Conservation (phyloP, 1,284 basidiomycete genomes). For the Ustanciosporium gigantosporum region DNA sequence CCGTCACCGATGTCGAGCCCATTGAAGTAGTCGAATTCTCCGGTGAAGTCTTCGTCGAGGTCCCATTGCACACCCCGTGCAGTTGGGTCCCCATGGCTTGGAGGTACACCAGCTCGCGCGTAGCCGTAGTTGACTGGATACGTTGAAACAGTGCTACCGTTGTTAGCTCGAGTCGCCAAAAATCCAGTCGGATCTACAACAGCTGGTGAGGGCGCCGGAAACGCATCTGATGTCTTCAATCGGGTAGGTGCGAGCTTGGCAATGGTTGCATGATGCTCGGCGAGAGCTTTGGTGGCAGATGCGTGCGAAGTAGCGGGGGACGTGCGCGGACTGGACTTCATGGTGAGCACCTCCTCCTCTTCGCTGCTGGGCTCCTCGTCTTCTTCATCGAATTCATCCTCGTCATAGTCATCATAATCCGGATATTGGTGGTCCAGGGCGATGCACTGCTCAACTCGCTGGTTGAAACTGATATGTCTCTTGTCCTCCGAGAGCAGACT, state of each 20-base stretch:
- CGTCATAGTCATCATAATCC: conserved; percentile 52
- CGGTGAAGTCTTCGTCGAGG: conserved; percentile 64
- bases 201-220: conserved; percentile 63
- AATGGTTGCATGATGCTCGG: conserved; percentile 64
- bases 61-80: conserved; percentile 53
- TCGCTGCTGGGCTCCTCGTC: conserved; percentile 65
- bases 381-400: conserved; percentile 63
- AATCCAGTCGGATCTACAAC: conserved; percentile 69
- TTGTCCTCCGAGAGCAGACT: conserved; percentile 60
- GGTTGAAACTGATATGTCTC: conserved; percentile 94
- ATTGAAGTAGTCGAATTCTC: conserved; percentile 70
- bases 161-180: conserved; percentile 29
- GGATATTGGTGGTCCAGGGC: conserved; percentile 69
- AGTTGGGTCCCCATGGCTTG: conserved; percentile 24
- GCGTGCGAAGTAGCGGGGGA: conserved; percentile 37
- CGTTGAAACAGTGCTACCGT: conserved; percentile 28
- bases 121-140: conserved; percentile 35
- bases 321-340: conserved; percentile 44
- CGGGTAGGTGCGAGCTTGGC: conserved; percentile 91
- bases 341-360: conserved; percentile 64
- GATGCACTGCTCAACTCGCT: conserved; percentile 95
- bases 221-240: conserved; percentile 73
- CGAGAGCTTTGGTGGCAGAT: conserved; percentile 13
- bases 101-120: conserved; percentile 19
- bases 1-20: conserved; percentile 65